These are phyloP conservation scores for Quercus phellos DNA, from an alignment of 331 rosid species.

Conservation along the genomic window DNA sequence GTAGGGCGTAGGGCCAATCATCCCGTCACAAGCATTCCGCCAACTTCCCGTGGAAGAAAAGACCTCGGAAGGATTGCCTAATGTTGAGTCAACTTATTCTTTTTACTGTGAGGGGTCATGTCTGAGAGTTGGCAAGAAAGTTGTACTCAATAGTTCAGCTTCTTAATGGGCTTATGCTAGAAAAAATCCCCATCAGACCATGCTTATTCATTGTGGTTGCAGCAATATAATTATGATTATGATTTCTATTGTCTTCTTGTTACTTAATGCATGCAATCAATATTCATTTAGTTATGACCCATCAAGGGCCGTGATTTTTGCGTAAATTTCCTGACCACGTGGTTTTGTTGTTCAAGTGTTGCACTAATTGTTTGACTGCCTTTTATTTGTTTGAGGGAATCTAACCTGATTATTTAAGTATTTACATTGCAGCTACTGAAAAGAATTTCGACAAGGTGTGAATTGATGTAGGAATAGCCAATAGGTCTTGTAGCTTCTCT, in stretches of 20 bases:
- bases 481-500: not conserved
- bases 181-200: slow-evolving; percentile 7
- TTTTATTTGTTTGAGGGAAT: slow-evolving; percentile 7
- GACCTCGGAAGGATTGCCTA: slow-evolving; percentile 81
- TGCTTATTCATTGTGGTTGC: slow-evolving; percentile 61
- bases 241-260: slow-evolving; percentile 11
- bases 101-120: slow-evolving; percentile 23
- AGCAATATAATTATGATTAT: slow-evolving; percentile 48
- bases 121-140: slow-evolving; percentile 32
- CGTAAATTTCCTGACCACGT: not conserved
- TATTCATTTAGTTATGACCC: slow-evolving; percentile 34
- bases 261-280: slow-evolving; percentile 37
- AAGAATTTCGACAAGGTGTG: slow-evolving; percentile 3
- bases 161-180: slow-evolving; percentile 28
- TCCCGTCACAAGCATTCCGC: slow-evolving; percentile 70
- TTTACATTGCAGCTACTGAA: slow-evolving; percentile 21
- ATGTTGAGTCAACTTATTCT: slow-evolving; percentile 28
- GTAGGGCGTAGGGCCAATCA: slow-evolving; percentile 82
- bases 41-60: slow-evolving; percentile 77
- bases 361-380: not conserved
- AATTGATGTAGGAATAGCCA: not conserved
- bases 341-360: not conserved
- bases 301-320: slow-evolving; percentile 4
- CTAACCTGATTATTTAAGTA: not conserved
- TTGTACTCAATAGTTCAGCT: slow-evolving; percentile 37